Base-by-base conservation (phyloP, 805 yeast genomes). In the Grigorovia yakushimaensis region DNA sequence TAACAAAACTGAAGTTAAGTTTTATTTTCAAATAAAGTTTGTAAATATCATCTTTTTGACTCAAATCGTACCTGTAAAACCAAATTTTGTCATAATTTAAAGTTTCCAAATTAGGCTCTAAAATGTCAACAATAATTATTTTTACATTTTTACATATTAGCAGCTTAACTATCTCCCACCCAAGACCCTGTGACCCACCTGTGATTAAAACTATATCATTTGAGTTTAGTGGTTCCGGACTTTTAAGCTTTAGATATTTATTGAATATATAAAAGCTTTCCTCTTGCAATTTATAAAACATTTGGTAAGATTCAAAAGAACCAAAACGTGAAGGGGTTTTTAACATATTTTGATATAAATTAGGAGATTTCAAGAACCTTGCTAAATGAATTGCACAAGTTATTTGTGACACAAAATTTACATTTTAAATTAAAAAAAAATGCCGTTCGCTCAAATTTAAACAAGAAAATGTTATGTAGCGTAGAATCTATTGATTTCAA, bases 101-200 rank as follows among this genome's bases (percentile, higher is more conserved):
- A 1, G 66, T 48, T 11, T 61, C 62, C 5, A 17, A 19, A 0
- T 59, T 57, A 2, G 68, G 70, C 0, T 61, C 56, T 0, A 47
- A 50, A 2, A 85, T 53, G 56, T 91, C 97, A 40, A 86, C 67
- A 0, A 84, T 84, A 1, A 84, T 79, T 0, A 86, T 83, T 24
- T 61, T 71, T 23, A 78, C 74, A 0, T 71, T 72, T 21, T 66
- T 59, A 7, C 53, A 52, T 5, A 67, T 62, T 46, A 89, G 73
- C 21, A 58, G 57, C 15, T 54, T 51, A 0, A 74, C 85, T 3
- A 91, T 51, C 51, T 79, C 84, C 39, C 66, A 67, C 0, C 98
- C 98, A 9, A 91, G 69, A 0, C 97, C 98, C 0, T 78, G 68
- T 3, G 76, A 61, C 0, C 97, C 98, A 0, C 98, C 98, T 0